phyloP scores from a whole-genome alignment of 164 flowering plant genomes.

The Piper betle region DNA sequence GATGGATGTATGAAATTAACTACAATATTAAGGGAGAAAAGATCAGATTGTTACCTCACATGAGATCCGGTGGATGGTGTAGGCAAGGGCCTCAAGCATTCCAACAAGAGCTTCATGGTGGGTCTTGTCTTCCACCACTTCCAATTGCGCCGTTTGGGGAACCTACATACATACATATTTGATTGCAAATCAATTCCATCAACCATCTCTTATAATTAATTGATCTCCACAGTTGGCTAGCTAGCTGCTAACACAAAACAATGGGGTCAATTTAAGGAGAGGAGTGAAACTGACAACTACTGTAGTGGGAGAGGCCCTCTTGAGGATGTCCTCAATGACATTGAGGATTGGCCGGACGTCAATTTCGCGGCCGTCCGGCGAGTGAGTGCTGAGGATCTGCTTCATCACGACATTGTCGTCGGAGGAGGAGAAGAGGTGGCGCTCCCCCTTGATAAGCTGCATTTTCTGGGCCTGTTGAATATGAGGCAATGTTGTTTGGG shows the following conservation, averaged over 20 bases:
- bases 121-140: slow-evolving; percentile 22
- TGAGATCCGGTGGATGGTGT: slow-evolving; percentile 30
- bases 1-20: no score
- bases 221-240: no score
- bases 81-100: slow-evolving; percentile 38
- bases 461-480: background rate
- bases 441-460: slow-evolving; percentile 12
- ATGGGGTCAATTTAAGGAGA: background rate
- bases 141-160: slow-evolving; percentile 11
- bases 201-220: background rate
- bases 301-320: slow-evolving; percentile 15
- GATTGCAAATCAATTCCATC: no score
- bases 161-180: no score
- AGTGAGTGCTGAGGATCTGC: slow-evolving; percentile 43
- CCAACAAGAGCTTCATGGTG: slow-evolving; percentile 10
- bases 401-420: slow-evolving; percentile 52
- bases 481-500: background rate
- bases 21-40: no score
- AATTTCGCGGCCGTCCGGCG: slow-evolving; percentile 48
- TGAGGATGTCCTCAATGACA: slow-evolving; percentile 45
- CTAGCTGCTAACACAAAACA: background rate
- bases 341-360: slow-evolving; percentile 44
- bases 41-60: no score
- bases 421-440: slow-evolving; percentile 36
- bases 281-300: no score